Conservation (phyloP, 176 grass and related monocot species). For the Triticum urartu region DNA sequence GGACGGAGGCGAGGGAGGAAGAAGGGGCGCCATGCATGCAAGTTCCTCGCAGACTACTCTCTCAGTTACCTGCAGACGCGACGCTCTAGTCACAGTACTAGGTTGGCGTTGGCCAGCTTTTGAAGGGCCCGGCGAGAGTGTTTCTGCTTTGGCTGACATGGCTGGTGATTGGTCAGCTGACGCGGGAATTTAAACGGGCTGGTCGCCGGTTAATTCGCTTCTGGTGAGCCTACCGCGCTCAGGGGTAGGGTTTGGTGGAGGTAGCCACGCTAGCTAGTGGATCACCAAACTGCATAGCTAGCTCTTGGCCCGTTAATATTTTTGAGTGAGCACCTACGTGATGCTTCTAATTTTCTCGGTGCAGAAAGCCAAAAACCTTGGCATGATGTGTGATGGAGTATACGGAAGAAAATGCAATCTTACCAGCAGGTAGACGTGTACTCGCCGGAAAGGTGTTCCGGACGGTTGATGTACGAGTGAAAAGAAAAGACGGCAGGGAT, state of each 20-base stretch:
- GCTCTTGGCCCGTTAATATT: background rate
- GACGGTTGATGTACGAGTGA: background rate
- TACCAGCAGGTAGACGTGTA: background rate
- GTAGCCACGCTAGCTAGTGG: conserved; percentile 12
- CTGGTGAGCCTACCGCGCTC: conserved; percentile 17
- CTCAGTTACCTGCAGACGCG: too few relatives aligned
- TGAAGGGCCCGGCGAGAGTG: conserved; percentile 1
- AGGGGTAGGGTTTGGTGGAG: background rate
- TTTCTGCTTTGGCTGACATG: background rate
- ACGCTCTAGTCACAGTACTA: background rate
- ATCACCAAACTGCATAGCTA: conserved; percentile 35
- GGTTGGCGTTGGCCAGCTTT: background rate
- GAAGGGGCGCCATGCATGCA: conserved; percentile 26
- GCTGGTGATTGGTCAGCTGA: background rate
- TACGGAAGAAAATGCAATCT: background rate
- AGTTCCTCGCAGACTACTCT: background rate
- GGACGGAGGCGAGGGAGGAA: background rate
- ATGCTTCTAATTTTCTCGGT: background rate
- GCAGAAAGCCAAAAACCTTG: background rate
- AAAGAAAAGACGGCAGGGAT: background rate
- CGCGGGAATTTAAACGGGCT: background rate
- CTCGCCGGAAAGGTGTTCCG: background rate
- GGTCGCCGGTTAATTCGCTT: conserved; percentile 10
- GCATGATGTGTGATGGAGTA: background rate
- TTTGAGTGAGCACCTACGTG: background rate